Base-by-base conservation (phyloP, 148 eudicot species). In the Chenopodium album region DNA sequence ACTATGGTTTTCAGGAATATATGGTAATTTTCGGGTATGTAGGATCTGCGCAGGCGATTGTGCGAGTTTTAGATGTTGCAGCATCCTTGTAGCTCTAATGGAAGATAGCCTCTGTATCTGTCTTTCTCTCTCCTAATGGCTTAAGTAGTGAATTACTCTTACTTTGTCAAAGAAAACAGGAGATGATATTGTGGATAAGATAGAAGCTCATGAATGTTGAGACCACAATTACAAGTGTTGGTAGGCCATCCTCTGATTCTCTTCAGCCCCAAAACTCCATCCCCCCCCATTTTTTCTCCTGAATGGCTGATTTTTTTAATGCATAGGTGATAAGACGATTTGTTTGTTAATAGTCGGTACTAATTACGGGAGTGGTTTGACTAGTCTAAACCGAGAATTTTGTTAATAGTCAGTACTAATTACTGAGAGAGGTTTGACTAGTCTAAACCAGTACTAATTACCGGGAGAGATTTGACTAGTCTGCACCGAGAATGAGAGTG, bases 61-160 rank as follows among this genome's bases (percentile, higher is more conserved):
- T 50, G 71, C 69, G 78, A 88, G 65, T 80, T 84, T 87, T 29
- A 88, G 76, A 84, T 73, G 82, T 48, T 83, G 90, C 88, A 83
- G 76, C 92, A 91, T 91, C 32, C 22, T 80, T 32, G 26, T 6
- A 34, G 22, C 66, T 76, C 62, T 62, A 29, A 52, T 52, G 84
- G 47, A 62, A 32, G 60, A 20, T 7, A 19, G 64, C 23, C 2
- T 73, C 4, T 71, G 44, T 5, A 17, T n/a, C 7, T 20, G 31
- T 32, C 2, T 50, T 72, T 3, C 2, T 44, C 63, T 74, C 17
- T 79, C 7, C 60, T 44, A 46, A 13, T 32, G 41, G 59, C 29
- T 56, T 46, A 52, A 31, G 19, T 23, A 28, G 32, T 44, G 22
- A 46, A 54, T 37, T 46, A 11, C 9, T 28, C 31, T 10, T 29